Evolutionary conservation across 2,329 filamentous ascomycete genomes (phyloP).

Genomic region (Cordyceps fumosorosea): DNA sequence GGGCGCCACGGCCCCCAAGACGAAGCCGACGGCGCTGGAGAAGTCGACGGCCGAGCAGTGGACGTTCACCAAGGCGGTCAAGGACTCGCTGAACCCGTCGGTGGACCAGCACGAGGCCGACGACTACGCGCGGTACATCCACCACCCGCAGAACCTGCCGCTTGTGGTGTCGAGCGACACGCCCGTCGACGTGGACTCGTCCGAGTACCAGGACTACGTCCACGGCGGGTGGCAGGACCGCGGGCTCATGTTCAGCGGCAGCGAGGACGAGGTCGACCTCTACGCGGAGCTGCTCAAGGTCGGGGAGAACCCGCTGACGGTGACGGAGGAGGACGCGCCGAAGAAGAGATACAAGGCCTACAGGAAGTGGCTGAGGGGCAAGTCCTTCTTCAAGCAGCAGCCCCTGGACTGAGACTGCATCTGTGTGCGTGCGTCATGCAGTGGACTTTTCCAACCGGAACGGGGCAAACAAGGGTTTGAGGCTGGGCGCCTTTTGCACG

Average conservation of each 20-base stretch:
- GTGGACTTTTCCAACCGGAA: neutral
- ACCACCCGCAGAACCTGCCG: conserved; percentile 81
- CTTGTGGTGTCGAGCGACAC: conserved; percentile 68
- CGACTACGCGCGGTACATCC: conserved; percentile 85
- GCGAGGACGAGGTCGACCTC: conserved; percentile 39
- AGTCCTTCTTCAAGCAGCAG: conserved; percentile 93
- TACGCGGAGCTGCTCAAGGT: conserved; percentile 74
- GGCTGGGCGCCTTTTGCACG: conserved; percentile 17
- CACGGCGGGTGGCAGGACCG: conserved; percentile 60
- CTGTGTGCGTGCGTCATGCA: neutral
- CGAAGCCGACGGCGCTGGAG: conserved; percentile 57
- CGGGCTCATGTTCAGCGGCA: conserved; percentile 46
- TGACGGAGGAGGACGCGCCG: conserved; percentile 74
- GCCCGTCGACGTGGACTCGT: conserved; percentile 49
- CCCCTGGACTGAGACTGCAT: conserved; percentile 44
- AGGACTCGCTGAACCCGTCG: conserved; percentile 77
- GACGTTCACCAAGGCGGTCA: conserved; percentile 81
- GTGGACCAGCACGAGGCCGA: conserved; percentile 70
- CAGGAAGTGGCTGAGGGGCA: conserved; percentile 86
- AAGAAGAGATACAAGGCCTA: conserved; percentile 98
- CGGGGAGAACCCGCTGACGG: conserved; percentile 77
- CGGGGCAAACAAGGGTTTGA: conserved; percentile 17
- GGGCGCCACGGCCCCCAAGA: conserved; percentile 27
- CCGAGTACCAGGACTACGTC: conserved; percentile 76
- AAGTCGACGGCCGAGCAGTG: conserved; percentile 80